phyloP scores from a whole-genome alignment of 2,329 filamentous ascomycete genomes.

The Madurella fahalii region DNA sequence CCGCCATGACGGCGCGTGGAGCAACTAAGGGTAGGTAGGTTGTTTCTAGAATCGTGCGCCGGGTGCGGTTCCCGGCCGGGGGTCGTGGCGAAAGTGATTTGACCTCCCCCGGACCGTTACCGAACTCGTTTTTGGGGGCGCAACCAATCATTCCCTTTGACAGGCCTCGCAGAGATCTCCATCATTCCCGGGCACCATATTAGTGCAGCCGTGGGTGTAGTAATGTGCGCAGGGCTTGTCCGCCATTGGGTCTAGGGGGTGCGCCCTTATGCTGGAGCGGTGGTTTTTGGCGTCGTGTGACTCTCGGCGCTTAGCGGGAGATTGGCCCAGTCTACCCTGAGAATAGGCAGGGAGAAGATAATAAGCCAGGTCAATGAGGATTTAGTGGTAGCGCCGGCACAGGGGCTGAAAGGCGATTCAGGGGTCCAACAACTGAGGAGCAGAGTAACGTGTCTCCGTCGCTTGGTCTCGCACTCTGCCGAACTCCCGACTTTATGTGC shows the following conservation, averaged over 20 bases:
- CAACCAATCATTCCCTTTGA: neutral
- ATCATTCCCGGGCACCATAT: constrained; percentile 7
- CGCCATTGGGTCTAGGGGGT: constrained; percentile 2
- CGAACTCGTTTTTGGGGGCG: too few relatives aligned
- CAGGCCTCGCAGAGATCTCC: constrained; percentile 5
- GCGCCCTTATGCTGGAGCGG: neutral
- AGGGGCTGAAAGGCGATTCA: neutral
- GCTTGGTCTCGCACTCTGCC: neutral
- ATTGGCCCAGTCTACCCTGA: too few relatives aligned
- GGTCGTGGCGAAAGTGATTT: too few relatives aligned
- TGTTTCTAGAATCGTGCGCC: too few relatives aligned
- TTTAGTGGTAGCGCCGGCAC: too few relatives aligned
- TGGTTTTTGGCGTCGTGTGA: neutral
- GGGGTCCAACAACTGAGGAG: neutral
- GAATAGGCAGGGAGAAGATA: too few relatives aligned
- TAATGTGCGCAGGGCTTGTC: constrained; percentile 14
- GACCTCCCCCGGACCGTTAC: too few relatives aligned
- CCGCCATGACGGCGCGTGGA: too few relatives aligned
- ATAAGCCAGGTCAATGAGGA: too few relatives aligned
- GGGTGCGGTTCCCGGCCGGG: too few relatives aligned
- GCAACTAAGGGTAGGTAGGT: too few relatives aligned
- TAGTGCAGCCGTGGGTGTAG: constrained; percentile 10
- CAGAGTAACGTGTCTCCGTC: neutral
- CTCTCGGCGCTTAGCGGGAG: too few relatives aligned
- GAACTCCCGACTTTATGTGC: neutral